phyloP scores from a whole-genome alignment of 2,329 filamentous ascomycete genomes.

The Ceratocystis variospora region DNA sequence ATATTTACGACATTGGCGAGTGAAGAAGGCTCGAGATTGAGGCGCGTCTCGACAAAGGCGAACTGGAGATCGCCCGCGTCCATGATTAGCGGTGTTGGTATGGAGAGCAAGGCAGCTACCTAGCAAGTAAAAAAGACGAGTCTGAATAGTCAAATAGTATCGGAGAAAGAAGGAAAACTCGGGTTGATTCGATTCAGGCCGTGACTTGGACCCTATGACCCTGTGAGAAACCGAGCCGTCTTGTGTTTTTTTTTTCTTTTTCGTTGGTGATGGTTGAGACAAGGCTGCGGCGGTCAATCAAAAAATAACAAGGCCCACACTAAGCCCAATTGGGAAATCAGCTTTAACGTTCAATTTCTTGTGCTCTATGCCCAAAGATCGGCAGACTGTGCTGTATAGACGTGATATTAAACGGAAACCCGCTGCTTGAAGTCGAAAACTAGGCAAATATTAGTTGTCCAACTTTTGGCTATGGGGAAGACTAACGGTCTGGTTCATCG shows the following conservation, averaged over 20 bases:
- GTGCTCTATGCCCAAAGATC: neutral
- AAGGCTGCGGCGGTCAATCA: conserved; percentile 13
- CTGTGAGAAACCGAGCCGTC: neutral
- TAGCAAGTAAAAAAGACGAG: neutral
- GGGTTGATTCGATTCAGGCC: neutral
- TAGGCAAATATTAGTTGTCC: too few species aligned
- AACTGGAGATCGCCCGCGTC: conserved; percentile 46
- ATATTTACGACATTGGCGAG: conserved; percentile 57
- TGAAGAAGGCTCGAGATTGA: conserved; percentile 64
- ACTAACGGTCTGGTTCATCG: neutral
- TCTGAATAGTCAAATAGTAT: neutral
- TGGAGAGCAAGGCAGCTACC: neutral
- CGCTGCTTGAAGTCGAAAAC: too few species aligned
- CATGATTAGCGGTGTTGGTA: conserved; percentile 34
- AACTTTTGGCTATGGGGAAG: neutral
- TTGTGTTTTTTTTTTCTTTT: conserved; percentile 8
- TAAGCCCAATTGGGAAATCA: conserved; percentile 21
- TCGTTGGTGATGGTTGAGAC: conserved; percentile 14
- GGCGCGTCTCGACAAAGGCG: conserved; percentile 74
- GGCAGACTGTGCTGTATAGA: neutral
- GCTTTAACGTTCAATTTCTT: conserved; percentile 15
- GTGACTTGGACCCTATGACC: neutral
- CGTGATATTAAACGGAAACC: neutral
- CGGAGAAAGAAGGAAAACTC: neutral
- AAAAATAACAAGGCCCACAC: conserved; percentile 19